A percentile compares a stretch with the other conserved stretches of the same genome.
Conservation (phyloP, 176 grass and related monocot species). For the Bothriochloa decipiens region DNA sequence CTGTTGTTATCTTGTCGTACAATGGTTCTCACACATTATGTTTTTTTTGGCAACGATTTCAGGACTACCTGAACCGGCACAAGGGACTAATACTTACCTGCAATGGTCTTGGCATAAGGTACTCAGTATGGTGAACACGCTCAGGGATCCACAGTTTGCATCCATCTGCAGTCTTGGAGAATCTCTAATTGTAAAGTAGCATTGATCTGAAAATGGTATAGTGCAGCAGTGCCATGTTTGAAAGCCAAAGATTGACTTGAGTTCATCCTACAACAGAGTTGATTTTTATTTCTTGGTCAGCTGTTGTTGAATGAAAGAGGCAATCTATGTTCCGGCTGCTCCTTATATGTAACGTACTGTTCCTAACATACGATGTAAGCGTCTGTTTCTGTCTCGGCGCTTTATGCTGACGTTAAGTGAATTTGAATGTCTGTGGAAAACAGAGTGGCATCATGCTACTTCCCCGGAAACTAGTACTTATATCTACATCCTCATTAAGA, state of each 20-base stretch:
- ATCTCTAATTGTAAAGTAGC: slow-evolving; percentile 33
- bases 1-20: neutral
- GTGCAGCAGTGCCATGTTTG: slow-evolving; percentile 11
- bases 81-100: slow-evolving; percentile 96
- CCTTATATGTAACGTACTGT: slow-evolving; percentile 30
- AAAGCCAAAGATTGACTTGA: slow-evolving; percentile 5
- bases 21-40: neutral
- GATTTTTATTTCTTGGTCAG: slow-evolving; percentile 59
- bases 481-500: neutral
- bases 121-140: slow-evolving; percentile 62
- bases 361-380: slow-evolving; percentile 20
- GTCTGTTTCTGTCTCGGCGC: neutral
- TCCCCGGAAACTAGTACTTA: neutral
- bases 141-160: slow-evolving; percentile 9
- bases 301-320: slow-evolving; percentile 42
- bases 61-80: slow-evolving; percentile 94
- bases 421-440: neutral
- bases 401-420: neutral
- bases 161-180: slow-evolving; percentile 14
- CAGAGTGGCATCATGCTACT: neutral
- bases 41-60: slow-evolving; percentile 8
- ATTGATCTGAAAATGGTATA: slow-evolving; percentile 11
- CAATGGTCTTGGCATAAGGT: slow-evolving; percentile 88
- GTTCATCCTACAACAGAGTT: slow-evolving; percentile 42
- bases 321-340: slow-evolving; percentile 18